Conservation (phyloP, 371 early-diverging fungal species). For the Blastocladiella emersonii region DNA sequence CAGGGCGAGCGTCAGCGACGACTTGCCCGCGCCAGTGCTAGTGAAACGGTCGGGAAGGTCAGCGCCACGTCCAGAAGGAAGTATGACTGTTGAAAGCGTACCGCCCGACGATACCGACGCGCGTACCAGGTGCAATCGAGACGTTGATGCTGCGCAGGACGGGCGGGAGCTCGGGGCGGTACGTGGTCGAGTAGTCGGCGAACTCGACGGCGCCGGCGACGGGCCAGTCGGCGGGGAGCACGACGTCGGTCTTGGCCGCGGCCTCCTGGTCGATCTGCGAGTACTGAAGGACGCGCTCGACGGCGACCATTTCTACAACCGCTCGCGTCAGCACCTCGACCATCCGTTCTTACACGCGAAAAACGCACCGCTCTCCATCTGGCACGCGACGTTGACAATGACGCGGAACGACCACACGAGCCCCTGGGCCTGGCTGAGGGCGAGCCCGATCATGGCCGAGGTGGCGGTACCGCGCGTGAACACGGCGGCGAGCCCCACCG, state of each 20-base stretch:
- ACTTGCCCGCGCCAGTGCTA: slow-evolving; percentile 54
- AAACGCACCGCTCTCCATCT: background rate
- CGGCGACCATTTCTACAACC: background rate
- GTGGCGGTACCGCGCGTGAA: background rate
- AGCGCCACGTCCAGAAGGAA: too few relatives aligned
- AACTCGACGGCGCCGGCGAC: slow-evolving; percentile 23
- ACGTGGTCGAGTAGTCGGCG: slow-evolving; percentile 20
- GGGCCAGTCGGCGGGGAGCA: slow-evolving; percentile 20
- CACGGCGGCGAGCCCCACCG: slow-evolving; percentile 14
- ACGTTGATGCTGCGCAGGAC: slow-evolving; percentile 24
- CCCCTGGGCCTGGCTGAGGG: background rate
- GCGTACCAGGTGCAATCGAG: slow-evolving; percentile 21
- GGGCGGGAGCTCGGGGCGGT: slow-evolving; percentile 21
- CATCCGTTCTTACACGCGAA: too few relatives aligned
- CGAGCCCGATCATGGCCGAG: background rate
- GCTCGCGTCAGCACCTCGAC: too few relatives aligned
- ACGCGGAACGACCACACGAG: background rate
- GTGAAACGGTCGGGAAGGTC: too few relatives aligned
- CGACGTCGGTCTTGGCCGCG: slow-evolving; percentile 17
- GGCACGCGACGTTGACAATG: background rate
- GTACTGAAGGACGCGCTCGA: slow-evolving; percentile 81
- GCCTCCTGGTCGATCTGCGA: slow-evolving; percentile 66
- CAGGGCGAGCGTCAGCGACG: slow-evolving; percentile 54
- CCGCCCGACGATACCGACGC: slow-evolving; percentile 7
- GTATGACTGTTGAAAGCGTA: too few relatives aligned